These are phyloP conservation scores for Tetrahymena elliotti DNA, from an alignment of 73 alveolate genomes.

Conservation along the genomic window DNA sequence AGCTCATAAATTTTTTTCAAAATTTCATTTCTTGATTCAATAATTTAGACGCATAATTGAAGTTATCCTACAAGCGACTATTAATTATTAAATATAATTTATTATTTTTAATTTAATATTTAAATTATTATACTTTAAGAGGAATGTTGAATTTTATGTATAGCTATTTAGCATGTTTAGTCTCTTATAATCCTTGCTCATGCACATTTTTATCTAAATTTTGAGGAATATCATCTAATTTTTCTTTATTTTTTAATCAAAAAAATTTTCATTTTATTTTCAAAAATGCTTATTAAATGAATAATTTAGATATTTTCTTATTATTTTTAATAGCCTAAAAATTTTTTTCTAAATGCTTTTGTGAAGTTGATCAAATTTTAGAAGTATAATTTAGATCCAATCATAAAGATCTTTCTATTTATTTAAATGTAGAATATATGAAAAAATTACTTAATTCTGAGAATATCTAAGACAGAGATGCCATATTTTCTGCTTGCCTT, in stretches of 20 bases:
- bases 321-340: no score
- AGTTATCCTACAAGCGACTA: not conserved
- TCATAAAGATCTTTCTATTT: no score
- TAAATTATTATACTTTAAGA: not conserved
- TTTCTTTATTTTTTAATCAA: not conserved
- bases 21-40: not conserved
- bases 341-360: no score
- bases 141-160: not conserved
- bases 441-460: not conserved
- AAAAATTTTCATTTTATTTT: no score
- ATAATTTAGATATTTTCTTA: no score
- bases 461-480: not conserved
- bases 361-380: no score
- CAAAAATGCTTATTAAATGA: no score
- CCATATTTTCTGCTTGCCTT: not conserved
- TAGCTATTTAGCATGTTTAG: not conserved
- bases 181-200: not conserved
- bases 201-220: not conserved
- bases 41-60: not conserved
- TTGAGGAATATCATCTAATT: not conserved
- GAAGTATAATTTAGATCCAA: no score
- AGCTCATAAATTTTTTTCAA: not conserved
- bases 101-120: not conserved
- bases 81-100: not conserved
- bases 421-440: no score